These are phyloP conservation scores for Davidsoniella eucalypti DNA, from an alignment of 2,329 filamentous ascomycete genomes.

Conservation along the genomic window DNA sequence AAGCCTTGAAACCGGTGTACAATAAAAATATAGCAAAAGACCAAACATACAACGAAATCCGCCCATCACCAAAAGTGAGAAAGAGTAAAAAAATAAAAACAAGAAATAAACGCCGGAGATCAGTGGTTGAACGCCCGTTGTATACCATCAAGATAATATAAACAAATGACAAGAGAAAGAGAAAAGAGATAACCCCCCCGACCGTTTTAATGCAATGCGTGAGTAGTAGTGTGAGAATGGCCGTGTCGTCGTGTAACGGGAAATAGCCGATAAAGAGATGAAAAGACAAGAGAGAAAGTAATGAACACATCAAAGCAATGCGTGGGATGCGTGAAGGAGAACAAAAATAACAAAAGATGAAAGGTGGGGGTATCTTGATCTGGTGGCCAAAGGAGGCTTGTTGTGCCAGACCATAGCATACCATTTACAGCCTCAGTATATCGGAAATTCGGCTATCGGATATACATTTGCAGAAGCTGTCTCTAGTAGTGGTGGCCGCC, in stretches of 20 bases:
- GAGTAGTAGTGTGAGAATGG: too few species aligned
- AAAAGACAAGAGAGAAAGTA: background rate
- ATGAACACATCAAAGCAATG: background rate
- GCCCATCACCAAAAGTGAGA: background rate
- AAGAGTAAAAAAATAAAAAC: background rate
- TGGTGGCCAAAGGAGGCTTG: background rate
- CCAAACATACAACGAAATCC: background rate
- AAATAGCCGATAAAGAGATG: too few species aligned
- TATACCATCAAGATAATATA: too few species aligned
- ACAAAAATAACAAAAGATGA: background rate
- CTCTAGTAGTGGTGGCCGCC: constrained; percentile 27
- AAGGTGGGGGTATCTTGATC: background rate
- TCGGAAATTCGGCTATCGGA: too few species aligned
- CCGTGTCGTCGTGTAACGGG: too few species aligned
- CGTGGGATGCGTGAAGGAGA: background rate
- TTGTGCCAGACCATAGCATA: background rate
- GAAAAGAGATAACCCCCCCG: too few species aligned
- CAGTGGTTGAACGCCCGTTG: too few species aligned
- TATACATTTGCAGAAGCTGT: background rate
- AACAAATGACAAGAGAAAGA: too few species aligned
- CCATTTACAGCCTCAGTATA: background rate
- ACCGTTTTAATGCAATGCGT: too few species aligned
- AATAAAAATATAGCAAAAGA: too few species aligned
- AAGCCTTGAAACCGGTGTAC: too few species aligned
- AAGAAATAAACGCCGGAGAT: background rate